Evolutionary conservation across 148 eudicot species (phyloP).

Genomic region (Agrostemma githago): DNA sequence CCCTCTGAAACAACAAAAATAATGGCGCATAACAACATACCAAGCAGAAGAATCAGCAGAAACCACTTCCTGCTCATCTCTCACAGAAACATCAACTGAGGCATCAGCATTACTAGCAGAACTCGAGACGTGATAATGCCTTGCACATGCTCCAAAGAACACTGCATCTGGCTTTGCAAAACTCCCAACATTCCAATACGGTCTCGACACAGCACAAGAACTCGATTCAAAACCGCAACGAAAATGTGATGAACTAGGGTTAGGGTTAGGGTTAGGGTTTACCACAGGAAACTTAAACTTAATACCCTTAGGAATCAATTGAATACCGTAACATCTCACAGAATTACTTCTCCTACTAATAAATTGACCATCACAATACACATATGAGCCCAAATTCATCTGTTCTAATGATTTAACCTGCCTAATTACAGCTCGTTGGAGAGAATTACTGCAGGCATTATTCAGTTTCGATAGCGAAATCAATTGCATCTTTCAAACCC

Average conservation of each 20-base stretch:
- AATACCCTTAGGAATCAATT: not conserved
- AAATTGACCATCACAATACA: slow-evolving; percentile 4
- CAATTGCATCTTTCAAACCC: slow-evolving; percentile 42
- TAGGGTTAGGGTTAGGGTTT: not conserved
- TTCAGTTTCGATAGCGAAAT: slow-evolving; percentile 39
- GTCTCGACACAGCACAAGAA: slow-evolving; percentile 5
- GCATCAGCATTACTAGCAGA: slow-evolving; percentile 17
- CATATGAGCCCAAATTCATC: slow-evolving; percentile 13
- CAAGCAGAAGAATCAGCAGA: slow-evolving; percentile 21
- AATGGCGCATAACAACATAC: not conserved
- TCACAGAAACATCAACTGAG: slow-evolving; percentile 12
- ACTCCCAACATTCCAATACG: slow-evolving; percentile 37
- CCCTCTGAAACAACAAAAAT: not conserved
- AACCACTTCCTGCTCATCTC: slow-evolving; percentile 15
- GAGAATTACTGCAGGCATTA: slow-evolving; percentile 32
- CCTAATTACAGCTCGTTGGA: slow-evolving; percentile 28
- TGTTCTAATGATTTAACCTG: slow-evolving; percentile 19
- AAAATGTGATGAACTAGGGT: not conserved
- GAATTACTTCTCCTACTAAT: slow-evolving; percentile 10
- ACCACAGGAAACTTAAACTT: slow-evolving; percentile 10
- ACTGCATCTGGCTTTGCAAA: slow-evolving; percentile 43
- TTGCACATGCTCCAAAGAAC: slow-evolving; percentile 35
- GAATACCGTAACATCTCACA: slow-evolving; percentile 11
- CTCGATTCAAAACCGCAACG: not conserved
- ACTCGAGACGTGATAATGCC: slow-evolving; percentile 16